These are phyloP conservation scores for Paramecium bursaria DNA, from an alignment of 73 alveolate species.

Conservation along the genomic window DNA sequence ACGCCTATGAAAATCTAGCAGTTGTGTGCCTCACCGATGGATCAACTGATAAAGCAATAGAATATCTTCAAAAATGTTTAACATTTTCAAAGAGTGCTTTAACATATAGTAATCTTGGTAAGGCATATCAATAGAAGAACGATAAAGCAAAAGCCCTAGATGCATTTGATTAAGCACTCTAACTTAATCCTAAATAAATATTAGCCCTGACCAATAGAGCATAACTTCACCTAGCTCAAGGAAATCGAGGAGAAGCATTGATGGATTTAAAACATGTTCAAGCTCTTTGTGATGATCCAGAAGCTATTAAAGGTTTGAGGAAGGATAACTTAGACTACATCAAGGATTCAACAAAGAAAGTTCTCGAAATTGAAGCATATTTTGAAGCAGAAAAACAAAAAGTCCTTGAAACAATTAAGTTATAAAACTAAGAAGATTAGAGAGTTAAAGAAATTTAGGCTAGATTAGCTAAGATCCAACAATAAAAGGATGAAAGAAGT, in stretches of 20 bases:
- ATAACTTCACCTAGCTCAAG: background rate
- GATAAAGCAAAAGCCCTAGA: conserved; percentile 6
- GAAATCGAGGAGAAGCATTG: background rate
- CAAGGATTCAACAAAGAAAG: background rate
- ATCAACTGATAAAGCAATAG: too few species aligned
- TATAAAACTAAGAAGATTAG: conserved; percentile 27
- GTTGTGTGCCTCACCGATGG: too few species aligned
- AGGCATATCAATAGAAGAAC: conserved; percentile 14
- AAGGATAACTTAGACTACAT: background rate
- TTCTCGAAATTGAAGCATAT: conserved; percentile 34
- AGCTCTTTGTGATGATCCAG: background rate
- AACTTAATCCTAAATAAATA: conserved; percentile 10
- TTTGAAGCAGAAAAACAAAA: conserved; percentile 21
- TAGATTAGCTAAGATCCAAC: conserved; percentile 7
- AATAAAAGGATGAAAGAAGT: conserved; percentile 22
- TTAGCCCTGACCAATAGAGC: conserved; percentile 42
- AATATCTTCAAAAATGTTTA: too few species aligned
- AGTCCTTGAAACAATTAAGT: background rate
- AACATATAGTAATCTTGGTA: conserved; percentile 43
- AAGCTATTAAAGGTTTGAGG: background rate
- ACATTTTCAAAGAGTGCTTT: too few species aligned
- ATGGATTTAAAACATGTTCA: conserved; percentile 14
- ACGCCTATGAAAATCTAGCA: too few species aligned
- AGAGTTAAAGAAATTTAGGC: background rate
- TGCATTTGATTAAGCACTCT: conserved; percentile 1